These are phyloP conservation scores for Rhizopus delemar DNA, from an alignment of 371 early-diverging fungal genomes.

Conservation along the genomic window DNA sequence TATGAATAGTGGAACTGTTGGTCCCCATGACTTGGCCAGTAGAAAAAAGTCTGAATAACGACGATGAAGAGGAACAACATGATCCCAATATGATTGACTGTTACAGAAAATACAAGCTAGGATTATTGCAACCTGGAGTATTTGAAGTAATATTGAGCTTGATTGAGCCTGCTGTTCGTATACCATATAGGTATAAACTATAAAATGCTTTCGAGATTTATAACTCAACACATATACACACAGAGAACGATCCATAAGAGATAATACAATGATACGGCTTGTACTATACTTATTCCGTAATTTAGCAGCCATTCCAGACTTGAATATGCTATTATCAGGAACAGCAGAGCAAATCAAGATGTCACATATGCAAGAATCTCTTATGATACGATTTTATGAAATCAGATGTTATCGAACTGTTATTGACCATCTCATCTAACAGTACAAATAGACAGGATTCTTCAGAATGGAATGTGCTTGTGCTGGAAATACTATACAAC, in stretches of 20 bases:
- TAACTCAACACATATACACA: constrained; percentile 7
- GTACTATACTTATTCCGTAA: constrained; percentile 80
- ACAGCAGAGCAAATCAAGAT: constrained; percentile 52
- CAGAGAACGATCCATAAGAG: constrained; percentile 64
- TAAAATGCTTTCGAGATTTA: not conserved
- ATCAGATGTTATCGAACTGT: constrained; percentile 56
- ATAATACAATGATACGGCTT: constrained; percentile 72
- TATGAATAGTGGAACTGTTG: constrained; percentile 63
- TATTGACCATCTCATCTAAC: constrained; percentile 62
- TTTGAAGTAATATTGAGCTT: constrained; percentile 47
- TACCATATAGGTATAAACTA: constrained; percentile 43
- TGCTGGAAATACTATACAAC: constrained; percentile 66
- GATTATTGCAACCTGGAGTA: constrained; percentile 61
- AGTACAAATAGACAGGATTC: constrained; percentile 53
- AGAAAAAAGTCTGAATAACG: constrained; percentile 29
- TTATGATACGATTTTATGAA: constrained; percentile 57
- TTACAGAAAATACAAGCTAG: constrained; percentile 69
- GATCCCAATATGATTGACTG: constrained; percentile 54
- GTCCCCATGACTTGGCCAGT: constrained; percentile 75
- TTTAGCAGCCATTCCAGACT: constrained; percentile 77
- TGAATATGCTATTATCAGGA: constrained; percentile 40
- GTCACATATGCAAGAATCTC: constrained; percentile 65
- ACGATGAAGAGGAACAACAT: constrained; percentile 52
- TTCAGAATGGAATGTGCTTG: constrained; percentile 64
- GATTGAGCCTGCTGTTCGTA: constrained; percentile 54